Conservation (phyloP, 2,329 filamentous ascomycete species). For the Chaetomiaceae sp. region DNA sequence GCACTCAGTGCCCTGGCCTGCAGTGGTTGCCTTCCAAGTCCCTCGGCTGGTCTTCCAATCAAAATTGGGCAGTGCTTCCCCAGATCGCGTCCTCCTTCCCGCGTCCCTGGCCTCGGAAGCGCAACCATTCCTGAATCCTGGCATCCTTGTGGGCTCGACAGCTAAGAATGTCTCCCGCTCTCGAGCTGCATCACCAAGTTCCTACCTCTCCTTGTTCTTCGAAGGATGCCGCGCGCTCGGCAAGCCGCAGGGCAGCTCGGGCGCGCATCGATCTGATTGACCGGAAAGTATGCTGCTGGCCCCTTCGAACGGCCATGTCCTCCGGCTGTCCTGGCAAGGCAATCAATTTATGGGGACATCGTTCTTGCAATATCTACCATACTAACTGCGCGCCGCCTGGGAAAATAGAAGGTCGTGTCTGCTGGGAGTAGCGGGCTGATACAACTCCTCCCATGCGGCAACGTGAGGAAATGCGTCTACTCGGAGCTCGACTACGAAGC, state of each 20-base stretch:
- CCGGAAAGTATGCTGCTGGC: neutral
- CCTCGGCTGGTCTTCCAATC: too few species aligned
- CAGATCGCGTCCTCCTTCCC: too few species aligned
- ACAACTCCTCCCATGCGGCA: slow-evolving; percentile 5
- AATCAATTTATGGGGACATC: too few species aligned
- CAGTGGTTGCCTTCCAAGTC: too few species aligned
- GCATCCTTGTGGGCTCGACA: neutral
- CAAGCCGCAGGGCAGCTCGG: neutral
- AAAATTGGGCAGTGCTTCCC: too few species aligned
- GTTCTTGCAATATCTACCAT: neutral
- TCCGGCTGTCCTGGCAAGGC: neutral
- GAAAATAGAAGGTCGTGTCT: slow-evolving; percentile 7
- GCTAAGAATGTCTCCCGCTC: neutral
- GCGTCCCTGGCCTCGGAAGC: too few species aligned
- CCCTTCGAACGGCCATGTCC: slow-evolving; percentile 1
- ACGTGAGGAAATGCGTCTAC: slow-evolving; percentile 9
- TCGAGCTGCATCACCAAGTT: neutral
- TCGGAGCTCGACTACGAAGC: slow-evolving; percentile 1
- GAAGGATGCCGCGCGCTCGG: neutral
- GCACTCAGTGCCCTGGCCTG: too few species aligned
- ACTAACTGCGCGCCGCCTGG: neutral
- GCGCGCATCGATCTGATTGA: slow-evolving; percentile 1
- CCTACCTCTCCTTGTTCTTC: neutral
- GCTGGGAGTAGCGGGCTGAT: slow-evolving; percentile 6
- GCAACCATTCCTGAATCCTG: too few species aligned